These are phyloP conservation scores for Porphyridium purpureum DNA, from an alignment of 23 red algal genomes.

Conservation along the genomic window DNA sequence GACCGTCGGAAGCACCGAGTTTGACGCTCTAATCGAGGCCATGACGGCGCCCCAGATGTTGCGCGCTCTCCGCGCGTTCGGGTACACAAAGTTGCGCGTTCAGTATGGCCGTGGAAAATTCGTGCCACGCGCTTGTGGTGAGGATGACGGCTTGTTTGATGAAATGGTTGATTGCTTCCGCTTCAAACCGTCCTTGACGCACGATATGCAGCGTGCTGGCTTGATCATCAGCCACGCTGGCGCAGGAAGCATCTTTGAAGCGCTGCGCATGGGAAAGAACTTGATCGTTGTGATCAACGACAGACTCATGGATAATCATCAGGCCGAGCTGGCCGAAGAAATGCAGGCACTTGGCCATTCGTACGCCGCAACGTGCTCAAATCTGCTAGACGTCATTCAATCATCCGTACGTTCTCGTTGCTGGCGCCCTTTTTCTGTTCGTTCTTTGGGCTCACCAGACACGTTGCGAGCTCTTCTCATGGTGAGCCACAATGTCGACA, in stretches of 20 bases:
- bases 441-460: no score
- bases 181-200: conserved; percentile 17
- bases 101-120: conserved; percentile 29
- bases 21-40: conserved; percentile 34
- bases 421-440: no score
- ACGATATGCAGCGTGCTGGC: conserved; percentile 7
- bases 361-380: background rate
- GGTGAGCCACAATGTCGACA: no score
- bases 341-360: background rate
- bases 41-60: conserved; percentile 10
- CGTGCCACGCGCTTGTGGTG: no score
- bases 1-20: conserved; percentile 68
- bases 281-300: conserved; percentile 63
- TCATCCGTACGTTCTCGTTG: no score
- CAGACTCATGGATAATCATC: conserved; percentile 68
- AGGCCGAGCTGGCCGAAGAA: conserved; percentile 50
- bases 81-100: conserved; percentile 13
- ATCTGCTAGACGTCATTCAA: background rate
- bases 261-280: conserved; percentile 14
- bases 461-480: no score
- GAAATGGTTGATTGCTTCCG: no score
- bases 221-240: conserved; percentile 62
- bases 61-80: conserved; percentile 7
- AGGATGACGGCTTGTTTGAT: no score
- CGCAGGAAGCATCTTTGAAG: conserved; percentile 54